Evolutionary conservation across 805 yeast genomes (phyloP).

Genomic region (Yamadazyma nakazawae): DNA sequence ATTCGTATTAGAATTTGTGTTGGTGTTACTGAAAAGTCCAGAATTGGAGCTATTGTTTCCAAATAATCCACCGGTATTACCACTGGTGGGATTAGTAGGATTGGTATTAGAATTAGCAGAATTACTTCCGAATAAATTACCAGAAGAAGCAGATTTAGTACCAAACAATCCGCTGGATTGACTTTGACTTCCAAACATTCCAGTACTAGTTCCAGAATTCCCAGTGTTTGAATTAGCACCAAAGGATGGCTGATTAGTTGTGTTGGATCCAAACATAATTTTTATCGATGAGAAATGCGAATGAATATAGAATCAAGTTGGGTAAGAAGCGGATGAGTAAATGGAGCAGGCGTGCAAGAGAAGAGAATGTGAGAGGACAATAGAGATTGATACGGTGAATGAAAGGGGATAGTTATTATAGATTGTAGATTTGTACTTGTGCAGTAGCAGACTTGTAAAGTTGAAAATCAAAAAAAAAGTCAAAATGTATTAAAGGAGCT

Average conservation of each 20-base stretch:
- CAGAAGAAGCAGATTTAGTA: conserved; percentile 1
- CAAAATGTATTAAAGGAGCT: too few species aligned
- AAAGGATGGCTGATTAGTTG: not conserved
- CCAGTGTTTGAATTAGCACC: not conserved
- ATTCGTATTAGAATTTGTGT: conserved; percentile 9
- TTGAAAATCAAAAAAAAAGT: too few species aligned
- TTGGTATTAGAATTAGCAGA: conserved; percentile 6
- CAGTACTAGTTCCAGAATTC: not conserved
- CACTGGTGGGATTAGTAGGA: not conserved
- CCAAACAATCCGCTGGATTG: not conserved
- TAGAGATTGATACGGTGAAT: too few species aligned
- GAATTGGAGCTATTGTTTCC: conserved; percentile 8
- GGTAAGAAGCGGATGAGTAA: too few species aligned
- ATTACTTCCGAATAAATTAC: conserved; percentile 1
- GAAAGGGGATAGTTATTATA: not conserved
- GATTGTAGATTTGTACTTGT: not conserved
- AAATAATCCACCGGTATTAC: conserved; percentile 20
- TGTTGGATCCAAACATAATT: not conserved
- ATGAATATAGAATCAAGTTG: too few species aligned
- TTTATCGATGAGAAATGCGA: conserved; percentile 1
- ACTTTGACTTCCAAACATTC: not conserved
- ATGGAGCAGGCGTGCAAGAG: too few species aligned
- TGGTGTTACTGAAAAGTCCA: conserved; percentile 19
- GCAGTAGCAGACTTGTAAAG: not conserved
- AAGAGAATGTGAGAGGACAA: too few species aligned